Evolutionary conservation across 2,329 filamentous ascomycete genomes (phyloP).

Genomic region (Fusarium nisikadoi): DNA sequence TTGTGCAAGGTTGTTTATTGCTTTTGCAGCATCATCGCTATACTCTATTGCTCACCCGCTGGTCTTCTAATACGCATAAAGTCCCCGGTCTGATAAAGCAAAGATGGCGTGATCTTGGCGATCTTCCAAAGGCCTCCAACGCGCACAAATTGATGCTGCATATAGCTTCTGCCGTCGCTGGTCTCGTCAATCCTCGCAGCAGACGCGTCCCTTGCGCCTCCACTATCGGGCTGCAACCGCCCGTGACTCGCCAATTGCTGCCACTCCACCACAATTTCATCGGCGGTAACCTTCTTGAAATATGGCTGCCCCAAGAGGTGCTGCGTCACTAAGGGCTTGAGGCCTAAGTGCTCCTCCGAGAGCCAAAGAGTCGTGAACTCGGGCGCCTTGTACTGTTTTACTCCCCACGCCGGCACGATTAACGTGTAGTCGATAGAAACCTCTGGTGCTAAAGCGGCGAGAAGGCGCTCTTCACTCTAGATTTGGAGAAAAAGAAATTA

Average conservation of each 20-base stretch:
- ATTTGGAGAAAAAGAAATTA: rapidly evolving
- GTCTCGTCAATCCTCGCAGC: neutral
- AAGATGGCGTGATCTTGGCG: neutral
- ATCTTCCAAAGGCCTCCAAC: neutral
- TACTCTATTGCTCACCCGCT: neutral
- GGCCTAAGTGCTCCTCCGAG: neutral
- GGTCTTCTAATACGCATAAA: neutral
- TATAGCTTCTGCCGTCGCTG: neutral
- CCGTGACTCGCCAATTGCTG: neutral
- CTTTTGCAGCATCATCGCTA: rapidly evolving
- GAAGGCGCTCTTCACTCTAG: neutral
- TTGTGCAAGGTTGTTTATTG: rapidly evolving
- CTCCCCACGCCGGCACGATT: neutral
- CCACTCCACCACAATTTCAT: neutral
- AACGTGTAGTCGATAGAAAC: neutral
- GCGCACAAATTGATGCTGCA: neutral
- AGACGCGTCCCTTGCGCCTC: neutral
- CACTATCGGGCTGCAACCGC: rapidly evolving
- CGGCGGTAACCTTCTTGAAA: neutral
- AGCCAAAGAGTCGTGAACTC: neutral
- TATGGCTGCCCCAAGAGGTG: neutral
- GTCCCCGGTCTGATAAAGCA: neutral
- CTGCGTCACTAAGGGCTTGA: neutral
- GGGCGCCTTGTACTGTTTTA: neutral
- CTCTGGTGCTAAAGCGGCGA: neutral